These are phyloP conservation scores for Globisporangium nunn DNA, from an alignment of 352 stramenopile species.

Conservation along the genomic window DNA sequence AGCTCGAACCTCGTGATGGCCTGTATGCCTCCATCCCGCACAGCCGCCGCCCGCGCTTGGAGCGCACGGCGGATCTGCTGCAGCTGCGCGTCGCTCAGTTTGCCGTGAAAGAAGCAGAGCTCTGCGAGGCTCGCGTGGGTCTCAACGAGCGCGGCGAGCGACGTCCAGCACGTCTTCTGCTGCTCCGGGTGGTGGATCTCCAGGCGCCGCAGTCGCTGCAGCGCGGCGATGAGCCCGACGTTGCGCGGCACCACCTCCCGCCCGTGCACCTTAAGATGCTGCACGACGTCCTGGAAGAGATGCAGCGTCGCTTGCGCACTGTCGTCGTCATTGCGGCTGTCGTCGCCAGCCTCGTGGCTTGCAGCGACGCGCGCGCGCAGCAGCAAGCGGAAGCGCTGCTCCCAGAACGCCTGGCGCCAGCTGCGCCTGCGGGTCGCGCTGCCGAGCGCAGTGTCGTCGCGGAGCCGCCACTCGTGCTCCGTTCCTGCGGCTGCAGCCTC, in stretches of 20 bases:
- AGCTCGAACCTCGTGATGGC: slow-evolving; percentile 44
- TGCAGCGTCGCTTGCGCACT: slow-evolving; percentile 4
- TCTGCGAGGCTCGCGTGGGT: slow-evolving; percentile 26
- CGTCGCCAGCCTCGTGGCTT: neutral
- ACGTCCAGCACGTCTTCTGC: slow-evolving; percentile 42
- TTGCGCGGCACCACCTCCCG: slow-evolving; percentile 54
- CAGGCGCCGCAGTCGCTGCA: slow-evolving; percentile 38
- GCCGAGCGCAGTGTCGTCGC: neutral
- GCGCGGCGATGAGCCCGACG: slow-evolving; percentile 27
- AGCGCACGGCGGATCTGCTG: slow-evolving; percentile 29
- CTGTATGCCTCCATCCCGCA: neutral
- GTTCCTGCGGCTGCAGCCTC: neutral
- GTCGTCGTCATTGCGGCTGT: neutral
- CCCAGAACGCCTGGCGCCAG: slow-evolving; percentile 41
- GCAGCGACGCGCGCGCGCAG: slow-evolving; percentile 26
- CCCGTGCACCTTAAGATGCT: slow-evolving; percentile 49
- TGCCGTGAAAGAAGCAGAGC: slow-evolving; percentile 70
- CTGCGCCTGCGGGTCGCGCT: slow-evolving; percentile 24
- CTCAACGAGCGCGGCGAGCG: slow-evolving; percentile 25
- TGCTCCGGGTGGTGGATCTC: slow-evolving; percentile 76
- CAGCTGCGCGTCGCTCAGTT: slow-evolving; percentile 38
- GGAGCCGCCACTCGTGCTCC: neutral
- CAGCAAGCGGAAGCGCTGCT: slow-evolving; percentile 44
- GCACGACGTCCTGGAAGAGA: slow-evolving; percentile 55
- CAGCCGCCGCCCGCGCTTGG: neutral